Evolutionary conservation across 2,329 filamentous ascomycete species (phyloP).

Genomic region (Aureobasidium pullulans): DNA sequence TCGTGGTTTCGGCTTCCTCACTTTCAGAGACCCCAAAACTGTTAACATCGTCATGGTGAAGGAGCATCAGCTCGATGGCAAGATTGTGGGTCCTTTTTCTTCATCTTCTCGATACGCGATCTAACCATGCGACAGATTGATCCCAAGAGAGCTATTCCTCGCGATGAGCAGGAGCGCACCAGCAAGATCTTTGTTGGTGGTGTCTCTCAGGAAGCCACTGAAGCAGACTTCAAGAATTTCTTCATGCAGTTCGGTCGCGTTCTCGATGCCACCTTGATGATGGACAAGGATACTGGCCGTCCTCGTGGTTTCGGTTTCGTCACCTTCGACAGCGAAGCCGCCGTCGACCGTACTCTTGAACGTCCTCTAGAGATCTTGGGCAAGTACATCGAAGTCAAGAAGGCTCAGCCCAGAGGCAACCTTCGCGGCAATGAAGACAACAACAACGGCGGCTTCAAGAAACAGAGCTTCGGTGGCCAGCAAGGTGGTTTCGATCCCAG

Average conservation of each 20-base stretch:
- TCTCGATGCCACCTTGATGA: conserved; percentile 97
- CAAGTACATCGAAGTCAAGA: conserved; percentile 97
- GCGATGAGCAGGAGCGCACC: conserved; percentile 96
- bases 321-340: conserved; percentile 92
- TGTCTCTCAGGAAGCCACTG: conserved; percentile 93
- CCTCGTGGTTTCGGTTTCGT: conserved; percentile 96
- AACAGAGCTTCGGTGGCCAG: conserved; percentile 30
- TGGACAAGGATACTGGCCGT: conserved; percentile 98
- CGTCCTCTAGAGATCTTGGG: conserved; percentile 84
- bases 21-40: conserved; percentile 94
- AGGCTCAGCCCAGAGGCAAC: conserved; percentile 90
- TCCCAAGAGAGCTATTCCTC: conserved; percentile 91
- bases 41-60: conserved; percentile 99
- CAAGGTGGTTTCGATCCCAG: conserved; percentile 26
- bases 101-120: not conserved
- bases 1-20: conserved; percentile 93
- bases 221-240: conserved; percentile 92
- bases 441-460: conserved; percentile 38
- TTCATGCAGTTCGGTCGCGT: conserved; percentile 96
- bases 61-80: conserved; percentile 94
- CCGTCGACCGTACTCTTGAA: conserved; percentile 83
- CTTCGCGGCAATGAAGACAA: conserved; percentile 81
- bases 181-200: conserved; percentile 98
- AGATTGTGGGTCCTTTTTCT: conserved; percentile 65
- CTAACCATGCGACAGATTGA: conserved; percentile 62